These are phyloP conservation scores for Tremella fuciformis DNA, from an alignment of 768 basidiomycete genomes.

Conservation along the genomic window DNA sequence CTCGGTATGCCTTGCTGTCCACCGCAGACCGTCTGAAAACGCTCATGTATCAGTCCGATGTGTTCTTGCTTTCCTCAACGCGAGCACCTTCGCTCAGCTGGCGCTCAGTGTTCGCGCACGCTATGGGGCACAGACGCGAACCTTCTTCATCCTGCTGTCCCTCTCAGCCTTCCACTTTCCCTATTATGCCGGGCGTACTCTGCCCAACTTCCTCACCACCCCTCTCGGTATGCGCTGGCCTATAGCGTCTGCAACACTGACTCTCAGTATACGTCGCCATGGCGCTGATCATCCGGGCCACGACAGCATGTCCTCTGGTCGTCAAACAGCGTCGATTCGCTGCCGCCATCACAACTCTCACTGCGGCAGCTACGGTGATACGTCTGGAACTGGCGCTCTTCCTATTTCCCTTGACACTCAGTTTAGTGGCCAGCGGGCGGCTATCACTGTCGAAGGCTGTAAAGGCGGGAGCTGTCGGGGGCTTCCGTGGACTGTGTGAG, in stretches of 20 bases:
- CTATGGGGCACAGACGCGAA: constrained; percentile 59
- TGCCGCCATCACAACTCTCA: constrained; percentile 60
- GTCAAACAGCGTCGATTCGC: constrained; percentile 8
- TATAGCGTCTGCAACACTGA: background rate
- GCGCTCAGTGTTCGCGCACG: constrained; percentile 63
- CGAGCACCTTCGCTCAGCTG: constrained; percentile 63
- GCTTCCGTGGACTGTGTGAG: constrained; percentile 35
- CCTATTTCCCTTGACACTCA: constrained; percentile 59
- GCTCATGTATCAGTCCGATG: constrained; percentile 62
- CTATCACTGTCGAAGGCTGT: constrained; percentile 39
- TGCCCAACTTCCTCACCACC: constrained; percentile 92
- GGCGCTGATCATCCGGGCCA: constrained; percentile 24
- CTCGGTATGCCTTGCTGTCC: constrained; percentile 57
- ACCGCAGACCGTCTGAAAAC: too few relatives aligned
- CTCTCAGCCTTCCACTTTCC: constrained; percentile 84
- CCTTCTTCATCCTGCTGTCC: constrained; percentile 66
- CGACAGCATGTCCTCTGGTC: constrained; percentile 5
- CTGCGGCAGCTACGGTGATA: constrained; percentile 67
- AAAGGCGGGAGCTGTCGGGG: constrained; percentile 32
- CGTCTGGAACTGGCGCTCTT: constrained; percentile 75
- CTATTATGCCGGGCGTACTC: constrained; percentile 88
- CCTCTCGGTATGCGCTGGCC: constrained; percentile 60
- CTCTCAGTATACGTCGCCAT: constrained; percentile 20
- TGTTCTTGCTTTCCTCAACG: constrained; percentile 66
- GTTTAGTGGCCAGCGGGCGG: constrained; percentile 42